A percentile compares a stretch with the other conserved stretches of the same genome.
These are phyloP conservation scores for Phytophthora pisi DNA, from an alignment of 352 stramenopile genomes.

Conservation along the genomic window DNA sequence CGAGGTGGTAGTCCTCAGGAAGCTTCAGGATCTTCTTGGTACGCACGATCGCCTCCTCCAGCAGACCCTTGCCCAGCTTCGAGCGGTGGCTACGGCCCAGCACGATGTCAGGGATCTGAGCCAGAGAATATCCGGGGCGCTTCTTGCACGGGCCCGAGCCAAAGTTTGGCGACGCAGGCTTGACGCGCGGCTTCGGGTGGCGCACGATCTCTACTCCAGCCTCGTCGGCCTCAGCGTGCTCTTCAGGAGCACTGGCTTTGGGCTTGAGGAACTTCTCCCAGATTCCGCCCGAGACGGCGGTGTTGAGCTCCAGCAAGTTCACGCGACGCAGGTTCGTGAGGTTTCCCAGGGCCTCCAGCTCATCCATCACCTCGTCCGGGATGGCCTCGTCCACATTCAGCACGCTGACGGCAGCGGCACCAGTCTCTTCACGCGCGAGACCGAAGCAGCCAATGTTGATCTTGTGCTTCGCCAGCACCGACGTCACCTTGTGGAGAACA, in stretches of 20 bases:
- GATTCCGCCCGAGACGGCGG: slow-evolving; percentile 47
- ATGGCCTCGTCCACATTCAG: slow-evolving; percentile 92
- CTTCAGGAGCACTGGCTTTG: slow-evolving; percentile 31
- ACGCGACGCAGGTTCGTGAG: slow-evolving; percentile 89
- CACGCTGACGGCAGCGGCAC: slow-evolving; percentile 79
- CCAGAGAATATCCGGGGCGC: slow-evolving; percentile 94
- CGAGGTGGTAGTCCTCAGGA: slow-evolving; percentile 95
- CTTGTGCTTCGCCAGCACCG: slow-evolving; percentile 88
- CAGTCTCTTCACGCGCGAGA: slow-evolving; percentile 75
- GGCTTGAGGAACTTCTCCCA: slow-evolving; percentile 73
- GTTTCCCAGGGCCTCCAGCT: slow-evolving; percentile 73
- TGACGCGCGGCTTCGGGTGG: slow-evolving; percentile 71
- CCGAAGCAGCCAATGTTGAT: slow-evolving; percentile 97
- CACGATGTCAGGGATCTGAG: slow-evolving; percentile 86
- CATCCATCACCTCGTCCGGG: slow-evolving; percentile 81
- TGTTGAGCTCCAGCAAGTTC: slow-evolving; percentile 81
- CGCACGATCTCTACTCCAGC: slow-evolving; percentile 51
- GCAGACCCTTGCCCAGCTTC: slow-evolving; percentile 96
- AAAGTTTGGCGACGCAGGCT: slow-evolving; percentile 94
- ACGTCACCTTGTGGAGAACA: slow-evolving; percentile 94
- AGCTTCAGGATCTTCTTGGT: slow-evolving; percentile 95
- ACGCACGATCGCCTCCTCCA: slow-evolving; percentile 95
- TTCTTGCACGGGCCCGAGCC: slow-evolving; percentile 99
- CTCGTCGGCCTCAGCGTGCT: slow-evolving; percentile 28
- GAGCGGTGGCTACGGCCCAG: slow-evolving; percentile 97